A percentile compares a stretch with the other conserved stretches of the same genome.
Conservation (phyloP, 305 asterid species). For the Fraxinus greggii region DNA sequence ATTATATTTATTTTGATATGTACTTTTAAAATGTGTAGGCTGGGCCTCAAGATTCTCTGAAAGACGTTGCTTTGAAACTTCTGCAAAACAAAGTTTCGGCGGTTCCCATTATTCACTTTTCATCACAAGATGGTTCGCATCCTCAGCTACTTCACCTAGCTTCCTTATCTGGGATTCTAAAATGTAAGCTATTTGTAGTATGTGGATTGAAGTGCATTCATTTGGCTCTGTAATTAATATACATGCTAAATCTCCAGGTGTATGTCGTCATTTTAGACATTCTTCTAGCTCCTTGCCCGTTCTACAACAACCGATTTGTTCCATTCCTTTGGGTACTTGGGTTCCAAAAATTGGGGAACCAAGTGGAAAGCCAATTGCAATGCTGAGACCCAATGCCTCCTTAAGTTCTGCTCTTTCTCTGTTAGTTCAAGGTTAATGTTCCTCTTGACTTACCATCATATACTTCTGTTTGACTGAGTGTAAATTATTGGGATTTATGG, state of each 20-base stretch:
- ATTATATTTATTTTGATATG: slow-evolving; percentile 15
- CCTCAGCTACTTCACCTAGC: slow-evolving; percentile 72
- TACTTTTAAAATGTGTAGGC: slow-evolving; percentile 40
- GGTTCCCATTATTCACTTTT: slow-evolving; percentile 59
- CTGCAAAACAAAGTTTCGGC: slow-evolving; percentile 58
- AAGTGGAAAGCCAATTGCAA: slow-evolving; percentile 56
- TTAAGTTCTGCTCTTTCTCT: slow-evolving; percentile 61
- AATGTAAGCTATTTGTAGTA: slow-evolving; percentile 41
- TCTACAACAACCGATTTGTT: slow-evolving; percentile 66
- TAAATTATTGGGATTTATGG: neutral
- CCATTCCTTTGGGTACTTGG: slow-evolving; percentile 71
- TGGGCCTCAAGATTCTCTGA: slow-evolving; percentile 61
- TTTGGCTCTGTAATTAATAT: slow-evolving; percentile 19
- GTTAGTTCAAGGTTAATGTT: slow-evolving; percentile 53
- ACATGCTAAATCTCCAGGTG: slow-evolving; percentile 39
- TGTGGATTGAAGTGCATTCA: slow-evolving; percentile 1
- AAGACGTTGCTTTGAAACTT: slow-evolving; percentile 58
- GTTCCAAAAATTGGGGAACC: slow-evolving; percentile 70
- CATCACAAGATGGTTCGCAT: slow-evolving; percentile 55
- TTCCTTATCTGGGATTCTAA: slow-evolving; percentile 63
- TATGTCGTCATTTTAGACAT: slow-evolving; percentile 70
- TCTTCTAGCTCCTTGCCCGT: slow-evolving; percentile 68
- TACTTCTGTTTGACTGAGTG: slow-evolving; percentile 10
- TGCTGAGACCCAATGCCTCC: slow-evolving; percentile 60
- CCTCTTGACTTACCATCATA: slow-evolving; percentile 14